Conservation (phyloP, 1,139 yeast species). For the Candida smagusa region DNA sequence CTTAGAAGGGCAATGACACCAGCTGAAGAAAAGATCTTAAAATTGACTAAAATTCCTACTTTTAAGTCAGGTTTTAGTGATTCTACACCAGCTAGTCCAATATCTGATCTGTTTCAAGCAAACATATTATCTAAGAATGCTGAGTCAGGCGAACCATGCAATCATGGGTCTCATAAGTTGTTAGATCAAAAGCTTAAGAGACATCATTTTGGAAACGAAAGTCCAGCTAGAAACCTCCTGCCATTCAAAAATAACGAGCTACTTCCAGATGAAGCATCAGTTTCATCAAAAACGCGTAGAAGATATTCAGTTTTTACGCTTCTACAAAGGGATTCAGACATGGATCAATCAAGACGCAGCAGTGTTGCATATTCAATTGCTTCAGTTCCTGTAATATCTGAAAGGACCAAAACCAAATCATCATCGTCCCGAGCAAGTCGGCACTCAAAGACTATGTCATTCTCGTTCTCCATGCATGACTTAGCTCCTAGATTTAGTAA, state of each 20-base stretch:
- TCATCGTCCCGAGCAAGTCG: slow-evolving; percentile 5
- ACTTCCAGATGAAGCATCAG: neutral
- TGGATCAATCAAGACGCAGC: slow-evolving; percentile 8
- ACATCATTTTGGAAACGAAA: too few relatives aligned
- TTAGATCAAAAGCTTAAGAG: too few relatives aligned
- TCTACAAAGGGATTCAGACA: slow-evolving; percentile 4
- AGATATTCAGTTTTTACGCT: slow-evolving; percentile 6
- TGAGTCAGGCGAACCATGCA: too few relatives aligned
- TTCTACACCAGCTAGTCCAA: too few relatives aligned
- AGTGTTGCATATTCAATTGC: slow-evolving; percentile 11
- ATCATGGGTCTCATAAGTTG: too few relatives aligned
- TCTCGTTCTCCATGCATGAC: slow-evolving; percentile 15
- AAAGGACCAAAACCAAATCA: neutral
- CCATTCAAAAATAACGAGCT: too few relatives aligned
- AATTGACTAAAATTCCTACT: slow-evolving; percentile 29
- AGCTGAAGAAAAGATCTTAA: slow-evolving; percentile 27
- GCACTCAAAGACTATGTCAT: slow-evolving; percentile 18
- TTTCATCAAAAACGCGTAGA: slow-evolving; percentile 2
- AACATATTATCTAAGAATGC: too few relatives aligned
- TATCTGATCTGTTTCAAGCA: too few relatives aligned
- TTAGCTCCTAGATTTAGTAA: slow-evolving; percentile 10
- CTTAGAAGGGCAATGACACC: slow-evolving; percentile 29
- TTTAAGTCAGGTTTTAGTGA: slow-evolving; percentile 12
- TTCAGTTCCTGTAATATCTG: slow-evolving; percentile 9
- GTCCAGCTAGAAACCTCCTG: too few relatives aligned